phyloP scores from a whole-genome alignment of 495 filamentous ascomycete species.

The Penicillium taxi region DNA sequence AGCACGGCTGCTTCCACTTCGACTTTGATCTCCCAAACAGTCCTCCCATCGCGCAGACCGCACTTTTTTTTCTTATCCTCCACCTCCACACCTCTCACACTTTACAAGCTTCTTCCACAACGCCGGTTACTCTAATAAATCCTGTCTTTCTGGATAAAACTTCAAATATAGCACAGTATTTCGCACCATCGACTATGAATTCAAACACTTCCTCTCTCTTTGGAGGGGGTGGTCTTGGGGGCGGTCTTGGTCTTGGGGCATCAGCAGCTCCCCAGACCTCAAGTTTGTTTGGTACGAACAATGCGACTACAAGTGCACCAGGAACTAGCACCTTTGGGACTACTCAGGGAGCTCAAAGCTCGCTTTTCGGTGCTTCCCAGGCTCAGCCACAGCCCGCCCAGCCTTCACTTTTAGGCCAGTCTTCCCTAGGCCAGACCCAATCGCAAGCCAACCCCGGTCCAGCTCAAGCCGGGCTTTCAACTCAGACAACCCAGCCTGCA shows the following conservation, averaged over 20 bases:
- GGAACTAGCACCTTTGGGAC: constrained; percentile 18
- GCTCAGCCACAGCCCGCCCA: constrained; percentile 14
- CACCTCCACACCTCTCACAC: no score
- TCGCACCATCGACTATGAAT: no score
- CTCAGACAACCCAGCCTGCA: constrained; percentile 46
- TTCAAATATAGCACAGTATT: no score
- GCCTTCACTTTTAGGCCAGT: constrained; percentile 23
- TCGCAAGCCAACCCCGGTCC: constrained; percentile 14
- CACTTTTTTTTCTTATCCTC: no score
- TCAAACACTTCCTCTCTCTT: constrained; percentile 29
- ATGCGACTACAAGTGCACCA: constrained; percentile 19
- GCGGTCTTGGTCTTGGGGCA: constrained; percentile 24
- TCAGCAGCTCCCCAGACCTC: constrained; percentile 19
- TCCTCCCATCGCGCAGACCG: no score
- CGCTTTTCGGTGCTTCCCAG: constrained; percentile 25
- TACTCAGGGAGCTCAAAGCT: constrained; percentile 19
- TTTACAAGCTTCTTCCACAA: no score
- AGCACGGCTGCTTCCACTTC: no score
- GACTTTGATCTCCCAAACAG: no score
- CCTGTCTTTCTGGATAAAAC: no score
- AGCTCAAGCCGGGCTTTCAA: constrained; percentile 14
- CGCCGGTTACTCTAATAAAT: no score
- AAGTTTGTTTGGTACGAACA: constrained; percentile 31
- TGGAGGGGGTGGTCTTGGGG: constrained; percentile 26
- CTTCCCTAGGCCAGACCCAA: constrained; percentile 29